Base-by-base conservation (phyloP, 106 monocot species). In the Xerophyta viscosa region DNA sequence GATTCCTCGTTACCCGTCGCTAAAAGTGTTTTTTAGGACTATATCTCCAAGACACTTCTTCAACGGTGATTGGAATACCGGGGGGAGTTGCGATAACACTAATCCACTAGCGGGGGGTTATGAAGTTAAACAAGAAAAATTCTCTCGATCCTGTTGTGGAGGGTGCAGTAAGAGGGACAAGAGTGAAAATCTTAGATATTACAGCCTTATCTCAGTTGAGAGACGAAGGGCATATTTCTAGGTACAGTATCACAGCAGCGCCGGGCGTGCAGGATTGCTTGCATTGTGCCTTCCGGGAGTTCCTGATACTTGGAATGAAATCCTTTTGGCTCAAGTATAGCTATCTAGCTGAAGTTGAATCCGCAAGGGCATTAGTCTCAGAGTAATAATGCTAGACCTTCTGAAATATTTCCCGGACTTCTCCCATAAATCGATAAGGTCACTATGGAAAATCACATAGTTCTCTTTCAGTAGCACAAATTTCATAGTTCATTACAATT, bases 1-100 rank as follows among this genome's bases (percentile, higher is more conserved):
- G 68, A 30, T 94, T 41, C 54, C 52, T 13, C 47, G 41, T 41
- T 54, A 66, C 33, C 88, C 75, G 13, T 25, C 28, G 21, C 44
- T 94, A 31, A 84, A 80, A 73, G 84, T 58, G 24, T 94, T 94
- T 44, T 73, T 84, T 23, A 65, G 88, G 52, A 81, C 88, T 5
- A 66, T 94, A 37, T 88, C 94, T 17, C 94, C 94, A 2, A 68
- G 94, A 60, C 94, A 94, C 67, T 94, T 94, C 52, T 63, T 58
- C 27, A 81, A 84, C 61, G 88, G 94, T 26, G 94, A 94, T 24
- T 94, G 94, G 94, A 94, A 94, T 52, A 75, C 81, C 33, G 94
- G 94, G 43, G 94, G 94, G 15, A 94, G 83, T 37, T 94, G 93
- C 52, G 81, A 80, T 29, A 88, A 78, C 48, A 88, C 70, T 0